phyloP scores from a whole-genome alignment of 2,329 filamentous ascomycete genomes.

The Penicillium italicum region DNA sequence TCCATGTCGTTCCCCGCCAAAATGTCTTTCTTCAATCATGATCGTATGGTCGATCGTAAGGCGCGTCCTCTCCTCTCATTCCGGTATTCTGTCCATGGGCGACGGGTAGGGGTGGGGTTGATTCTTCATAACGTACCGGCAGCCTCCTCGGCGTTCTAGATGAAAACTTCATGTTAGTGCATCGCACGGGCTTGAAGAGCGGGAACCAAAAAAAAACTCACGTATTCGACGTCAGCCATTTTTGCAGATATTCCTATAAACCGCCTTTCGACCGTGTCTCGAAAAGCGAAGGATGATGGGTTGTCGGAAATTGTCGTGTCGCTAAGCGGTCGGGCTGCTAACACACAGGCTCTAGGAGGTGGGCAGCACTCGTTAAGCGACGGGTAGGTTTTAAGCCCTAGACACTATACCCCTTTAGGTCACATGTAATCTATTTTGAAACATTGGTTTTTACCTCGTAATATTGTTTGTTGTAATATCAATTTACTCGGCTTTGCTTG shows the following conservation, averaged over 20 bases:
- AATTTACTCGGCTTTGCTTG: background rate
- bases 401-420: slow-evolving; percentile 28
- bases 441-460: background rate
- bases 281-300: slow-evolving; percentile 45
- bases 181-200: slow-evolving; percentile 1
- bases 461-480: background rate
- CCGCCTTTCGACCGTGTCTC: slow-evolving; percentile 45
- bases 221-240: slow-evolving; percentile 89
- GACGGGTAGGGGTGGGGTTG: slow-evolving; percentile 19
- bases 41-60: slow-evolving; percentile 4
- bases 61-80: slow-evolving; percentile 4
- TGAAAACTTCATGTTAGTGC: slow-evolving; percentile 37
- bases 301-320: slow-evolving; percentile 40
- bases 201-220: slow-evolving; percentile 50
- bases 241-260: slow-evolving; percentile 52
- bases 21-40: background rate
- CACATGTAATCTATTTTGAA: slow-evolving; percentile 8
- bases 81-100: slow-evolving; percentile 9
- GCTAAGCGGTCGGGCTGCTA: slow-evolving; percentile 33
- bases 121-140: slow-evolving; percentile 58
- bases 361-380: slow-evolving; percentile 45
- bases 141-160: slow-evolving; percentile 91
- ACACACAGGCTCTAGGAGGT: slow-evolving; percentile 32
- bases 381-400: slow-evolving; percentile 42
- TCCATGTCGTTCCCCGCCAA: slow-evolving; percentile 15